Evolutionary conservation across 352 stramenopile species (phyloP).

Genomic region (Phytophthora multivora): DNA sequence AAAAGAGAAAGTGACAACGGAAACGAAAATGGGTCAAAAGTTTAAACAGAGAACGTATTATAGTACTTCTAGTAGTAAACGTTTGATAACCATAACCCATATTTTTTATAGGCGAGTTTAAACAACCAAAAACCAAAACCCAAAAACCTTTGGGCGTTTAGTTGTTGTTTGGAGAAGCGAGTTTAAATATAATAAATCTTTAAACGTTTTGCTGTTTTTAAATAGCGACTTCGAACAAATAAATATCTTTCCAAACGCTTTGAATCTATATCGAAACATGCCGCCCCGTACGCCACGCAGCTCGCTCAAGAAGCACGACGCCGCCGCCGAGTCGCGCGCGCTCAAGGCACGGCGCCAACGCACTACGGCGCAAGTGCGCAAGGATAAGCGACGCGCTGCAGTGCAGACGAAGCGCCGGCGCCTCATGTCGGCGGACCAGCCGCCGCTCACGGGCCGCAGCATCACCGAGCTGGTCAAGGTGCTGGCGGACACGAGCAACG

Average conservation of each 20-base stretch:
- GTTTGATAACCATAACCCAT: too few species aligned
- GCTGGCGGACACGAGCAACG: conserved; percentile 44
- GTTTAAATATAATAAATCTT: too few species aligned
- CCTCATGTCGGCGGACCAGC: conserved; percentile 55
- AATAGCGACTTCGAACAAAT: too few species aligned
- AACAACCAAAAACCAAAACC: too few species aligned
- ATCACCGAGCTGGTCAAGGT: conserved; percentile 60
- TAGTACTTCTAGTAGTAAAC: too few species aligned
- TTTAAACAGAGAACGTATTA: too few species aligned
- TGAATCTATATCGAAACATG: conserved; percentile 21
- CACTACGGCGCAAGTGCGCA: conserved; percentile 70
- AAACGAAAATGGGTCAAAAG: too few species aligned
- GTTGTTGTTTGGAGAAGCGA: too few species aligned
- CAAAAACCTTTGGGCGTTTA: too few species aligned
- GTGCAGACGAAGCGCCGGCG: conserved; percentile 78
- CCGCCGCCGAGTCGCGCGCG: conserved; percentile 56
- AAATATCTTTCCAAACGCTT: too few species aligned
- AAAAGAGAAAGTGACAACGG: background rate
- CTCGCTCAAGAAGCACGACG: conserved; percentile 84
- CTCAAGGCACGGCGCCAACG: conserved; percentile 68
- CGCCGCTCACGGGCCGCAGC: conserved; percentile 52
- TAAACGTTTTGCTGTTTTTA: too few species aligned
- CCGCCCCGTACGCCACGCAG: conserved; percentile 51
- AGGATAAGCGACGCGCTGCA: conserved; percentile 68
- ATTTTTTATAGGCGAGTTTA: too few species aligned